Evolutionary conservation across 768 basidiomycete genomes (phyloP), one percentile per base, ranked within the genome.

Genomic region (Boletus barrowsii): DNA sequence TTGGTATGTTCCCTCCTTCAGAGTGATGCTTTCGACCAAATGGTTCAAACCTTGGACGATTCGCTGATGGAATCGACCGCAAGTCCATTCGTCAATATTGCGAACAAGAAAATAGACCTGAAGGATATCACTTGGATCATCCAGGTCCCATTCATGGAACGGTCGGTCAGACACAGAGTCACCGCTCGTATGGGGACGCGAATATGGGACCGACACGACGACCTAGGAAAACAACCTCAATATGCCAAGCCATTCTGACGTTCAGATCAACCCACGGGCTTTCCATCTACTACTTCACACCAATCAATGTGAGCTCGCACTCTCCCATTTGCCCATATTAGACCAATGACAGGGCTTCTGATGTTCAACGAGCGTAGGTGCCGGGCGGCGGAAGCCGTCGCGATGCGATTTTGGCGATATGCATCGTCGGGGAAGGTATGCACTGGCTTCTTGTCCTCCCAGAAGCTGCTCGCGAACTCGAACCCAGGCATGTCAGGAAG

Each of bases 401-500:
- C 70, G 70, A 83, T 81, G 29, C 83, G 70, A 60, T 83, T 83
- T 64, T 83, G 82, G 22, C 83, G 68, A 61, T 81, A 81, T 1
- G 82, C 82, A 52, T 79, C 76, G 42, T 79, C 80, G 3, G 80
- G 72, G 56, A 79, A 63, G 5, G 70, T 60, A 42, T 82, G 78
- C 11, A 74, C 68, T 0, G 79, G 78, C 51, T 83, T 84, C 72
- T 84, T 84, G 67, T 84, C 81, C 60, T 84, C 81, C 79, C 79
- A 82, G 47, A 83, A 67, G 51, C 76, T 76, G 58, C 82, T 80
- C 14, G 70, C 72, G 54, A 83, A 80, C 64, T 83, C 81, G 59
- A 83, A 82, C 10, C 74, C 72, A 2, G 75, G 71, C 45, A 65
- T 69, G 32, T 77, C 76, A 0, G 81, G 78, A 11, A 79, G 73